Evolutionary conservation across 1,284 basidiomycete species (phyloP).

Genomic region (Ceratobasidium theobromae): DNA sequence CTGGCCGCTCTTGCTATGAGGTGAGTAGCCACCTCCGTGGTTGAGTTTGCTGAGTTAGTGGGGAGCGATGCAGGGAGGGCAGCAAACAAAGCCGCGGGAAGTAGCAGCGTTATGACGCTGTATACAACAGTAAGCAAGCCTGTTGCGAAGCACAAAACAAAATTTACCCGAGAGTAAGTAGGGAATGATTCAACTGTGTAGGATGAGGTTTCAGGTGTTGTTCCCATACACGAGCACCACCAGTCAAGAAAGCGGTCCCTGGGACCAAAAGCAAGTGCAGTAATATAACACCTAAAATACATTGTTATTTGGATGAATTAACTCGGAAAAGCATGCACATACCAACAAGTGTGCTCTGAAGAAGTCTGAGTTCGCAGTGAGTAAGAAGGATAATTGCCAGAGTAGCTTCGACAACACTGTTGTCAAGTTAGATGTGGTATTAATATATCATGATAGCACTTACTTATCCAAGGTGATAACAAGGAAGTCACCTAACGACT

Average conservation of each 20-base stretch:
- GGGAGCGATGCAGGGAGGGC: conserved; percentile 43
- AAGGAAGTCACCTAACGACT: conserved; percentile 58
- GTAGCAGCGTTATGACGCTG: conserved; percentile 60
- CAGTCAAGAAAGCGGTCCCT: conserved; percentile 59
- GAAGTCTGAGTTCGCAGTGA: conserved; percentile 57
- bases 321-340: conserved; percentile 28
- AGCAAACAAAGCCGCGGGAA: conserved; percentile 66
- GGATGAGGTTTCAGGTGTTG: conserved; percentile 54
- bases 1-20: conserved; percentile 22
- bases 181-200: conserved; percentile 60
- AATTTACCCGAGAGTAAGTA: conserved; percentile 63
- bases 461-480: conserved; percentile 64
- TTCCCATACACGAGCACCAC: conserved; percentile 57
- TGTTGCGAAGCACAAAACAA: background rate
- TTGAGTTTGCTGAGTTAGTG: conserved; percentile 1
- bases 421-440: background rate
- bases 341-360: conserved; percentile 64
- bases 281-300: conserved; percentile 54
- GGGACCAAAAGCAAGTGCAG: conserved; percentile 63
- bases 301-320: background rate
- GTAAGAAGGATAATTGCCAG: conserved; percentile 63
- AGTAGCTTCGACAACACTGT: conserved; percentile 57
- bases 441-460: conserved; percentile 17
- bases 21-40: conserved; percentile 2
- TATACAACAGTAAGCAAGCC: background rate